A percentile compares a stretch with the other conserved stretches of the same genome.
phyloP scores from a whole-genome alignment of 2,329 filamentous ascomycete genomes.

The Nannizziopsis barbatae region DNA sequence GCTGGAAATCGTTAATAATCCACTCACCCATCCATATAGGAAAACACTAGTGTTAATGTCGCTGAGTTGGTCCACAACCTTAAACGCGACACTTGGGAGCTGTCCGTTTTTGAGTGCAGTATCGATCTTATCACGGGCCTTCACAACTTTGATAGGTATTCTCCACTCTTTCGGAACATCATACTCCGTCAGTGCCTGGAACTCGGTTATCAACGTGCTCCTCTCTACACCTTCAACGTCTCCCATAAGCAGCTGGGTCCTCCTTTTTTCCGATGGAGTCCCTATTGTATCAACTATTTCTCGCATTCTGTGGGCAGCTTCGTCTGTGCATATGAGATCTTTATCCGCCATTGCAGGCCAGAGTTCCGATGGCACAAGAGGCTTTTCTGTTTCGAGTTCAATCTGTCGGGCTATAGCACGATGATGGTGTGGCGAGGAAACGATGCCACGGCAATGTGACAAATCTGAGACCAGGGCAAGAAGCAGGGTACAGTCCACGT shows the following conservation, averaged over 20 bases:
- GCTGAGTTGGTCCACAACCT: conserved; percentile 41
- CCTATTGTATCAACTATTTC: conserved; percentile 55
- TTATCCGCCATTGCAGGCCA: conserved; percentile 50
- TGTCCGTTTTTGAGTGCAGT: conserved; percentile 25
- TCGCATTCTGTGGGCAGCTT: conserved; percentile 55
- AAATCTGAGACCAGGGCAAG: conserved; percentile 64
- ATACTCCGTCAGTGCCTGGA: conserved; percentile 44
- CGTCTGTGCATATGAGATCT: conserved; percentile 53
- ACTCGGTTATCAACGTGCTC: conserved; percentile 26
- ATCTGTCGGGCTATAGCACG: conserved; percentile 54
- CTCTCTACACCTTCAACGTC: conserved; percentile 29
- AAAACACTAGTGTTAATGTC: conserved; percentile 59
- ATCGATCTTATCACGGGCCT: conserved; percentile 36
- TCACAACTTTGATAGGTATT: conserved; percentile 51
- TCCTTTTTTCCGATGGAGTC: conserved; percentile 48
- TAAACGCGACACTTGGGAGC: conserved; percentile 37
- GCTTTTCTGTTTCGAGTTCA: conserved; percentile 50
- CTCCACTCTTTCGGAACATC: conserved; percentile 42
- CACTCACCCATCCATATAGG: conserved; percentile 55
- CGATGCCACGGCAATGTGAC: conserved; percentile 44
- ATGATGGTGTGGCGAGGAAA: conserved; percentile 45
- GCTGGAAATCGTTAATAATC: conserved; percentile 57
- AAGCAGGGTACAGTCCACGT: conserved; percentile 51
- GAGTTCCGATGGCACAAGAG: conserved; percentile 49
- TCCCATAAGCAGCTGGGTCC: conserved; percentile 50